phyloP scores from a whole-genome alignment of 306 rosid species.

The Ormosia emarginata region DNA sequence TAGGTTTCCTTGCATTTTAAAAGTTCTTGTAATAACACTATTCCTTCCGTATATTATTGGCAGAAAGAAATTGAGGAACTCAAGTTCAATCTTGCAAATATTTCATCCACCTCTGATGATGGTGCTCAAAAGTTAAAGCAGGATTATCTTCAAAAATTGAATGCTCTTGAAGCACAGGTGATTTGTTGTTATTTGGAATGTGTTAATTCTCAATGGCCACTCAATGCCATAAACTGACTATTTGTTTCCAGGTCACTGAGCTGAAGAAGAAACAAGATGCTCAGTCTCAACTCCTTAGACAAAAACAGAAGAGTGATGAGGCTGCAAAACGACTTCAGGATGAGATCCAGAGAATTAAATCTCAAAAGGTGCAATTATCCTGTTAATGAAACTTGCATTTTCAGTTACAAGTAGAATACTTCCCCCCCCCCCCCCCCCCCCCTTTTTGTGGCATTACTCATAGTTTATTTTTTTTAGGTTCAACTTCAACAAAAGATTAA shows the following conservation, averaged over 20 bases:
- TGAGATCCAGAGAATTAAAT: constrained; percentile 85
- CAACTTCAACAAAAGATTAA: constrained; percentile 94
- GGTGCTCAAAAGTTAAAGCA: constrained; percentile 85
- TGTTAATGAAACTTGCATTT: not conserved
- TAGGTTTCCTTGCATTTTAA: not conserved
- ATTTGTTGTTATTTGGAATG: constrained; percentile 2
- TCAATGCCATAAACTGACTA: constrained; percentile 20
- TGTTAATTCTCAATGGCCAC: not conserved
- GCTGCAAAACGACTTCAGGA: constrained; percentile 81
- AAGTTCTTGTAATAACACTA: not conserved
- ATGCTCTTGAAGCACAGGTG: constrained; percentile 85
- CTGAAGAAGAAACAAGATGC: constrained; percentile 91
- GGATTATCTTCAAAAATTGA: constrained; percentile 86
- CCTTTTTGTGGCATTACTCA: not conserved
- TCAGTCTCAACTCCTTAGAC: constrained; percentile 79
- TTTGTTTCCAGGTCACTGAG: constrained; percentile 67
- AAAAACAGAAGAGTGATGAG: constrained; percentile 90
- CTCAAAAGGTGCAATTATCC: constrained; percentile 67
- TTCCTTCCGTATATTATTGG: constrained; percentile 8
- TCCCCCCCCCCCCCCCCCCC: not conserved
- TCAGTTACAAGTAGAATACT: not conserved
- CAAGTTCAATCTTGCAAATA: constrained; percentile 56
- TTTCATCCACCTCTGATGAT: constrained; percentile 78
- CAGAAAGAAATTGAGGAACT: constrained; percentile 89
- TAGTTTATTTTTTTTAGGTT: constrained; percentile 45